Conservation (phyloP, 1,139 yeast species). For the Zygotorulaspora mrakii region DNA sequence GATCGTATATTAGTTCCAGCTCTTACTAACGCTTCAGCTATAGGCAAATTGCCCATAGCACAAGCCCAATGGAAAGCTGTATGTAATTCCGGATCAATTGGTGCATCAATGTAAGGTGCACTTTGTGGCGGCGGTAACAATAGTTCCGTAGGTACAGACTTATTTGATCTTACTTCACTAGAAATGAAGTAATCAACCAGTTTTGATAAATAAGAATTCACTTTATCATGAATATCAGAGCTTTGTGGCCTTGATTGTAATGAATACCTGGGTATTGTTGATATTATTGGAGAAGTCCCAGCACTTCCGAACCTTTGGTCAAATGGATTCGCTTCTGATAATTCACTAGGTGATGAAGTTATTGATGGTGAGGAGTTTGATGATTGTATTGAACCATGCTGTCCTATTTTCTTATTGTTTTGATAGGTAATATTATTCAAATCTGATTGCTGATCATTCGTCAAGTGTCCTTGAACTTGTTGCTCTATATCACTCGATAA, state of each 20-base stretch:
- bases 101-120: conserved; percentile 37
- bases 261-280: conserved; percentile 33
- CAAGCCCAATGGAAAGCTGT: conserved; percentile 98
- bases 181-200: conserved; percentile 62
- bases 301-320: conserved; percentile 29
- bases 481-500: conserved; percentile 41
- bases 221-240: conserved; percentile 36
- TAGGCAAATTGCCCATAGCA: conserved; percentile 75
- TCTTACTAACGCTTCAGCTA: conserved; percentile 66
- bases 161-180: conserved; percentile 45
- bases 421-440: conserved; percentile 5
- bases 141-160: conserved; percentile 38
- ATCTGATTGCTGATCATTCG: conserved; percentile 6
- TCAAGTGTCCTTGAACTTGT: conserved; percentile 13
- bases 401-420: conserved; percentile 10
- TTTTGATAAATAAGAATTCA: conserved; percentile 43
- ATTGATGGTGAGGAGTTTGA: conserved; percentile 34
- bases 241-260: conserved; percentile 27
- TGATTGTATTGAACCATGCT: conserved; percentile 22
- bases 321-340: conserved; percentile 32
- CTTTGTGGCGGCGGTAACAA: conserved; percentile 56
- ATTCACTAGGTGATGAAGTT: conserved; percentile 41
- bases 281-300: conserved; percentile 33
- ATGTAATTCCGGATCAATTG: conserved; percentile 93
- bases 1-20: conserved; percentile 75